Evolutionary conservation across 1,284 basidiomycete species (phyloP).

Genomic region (Cryptococcus hybrid): DNA sequence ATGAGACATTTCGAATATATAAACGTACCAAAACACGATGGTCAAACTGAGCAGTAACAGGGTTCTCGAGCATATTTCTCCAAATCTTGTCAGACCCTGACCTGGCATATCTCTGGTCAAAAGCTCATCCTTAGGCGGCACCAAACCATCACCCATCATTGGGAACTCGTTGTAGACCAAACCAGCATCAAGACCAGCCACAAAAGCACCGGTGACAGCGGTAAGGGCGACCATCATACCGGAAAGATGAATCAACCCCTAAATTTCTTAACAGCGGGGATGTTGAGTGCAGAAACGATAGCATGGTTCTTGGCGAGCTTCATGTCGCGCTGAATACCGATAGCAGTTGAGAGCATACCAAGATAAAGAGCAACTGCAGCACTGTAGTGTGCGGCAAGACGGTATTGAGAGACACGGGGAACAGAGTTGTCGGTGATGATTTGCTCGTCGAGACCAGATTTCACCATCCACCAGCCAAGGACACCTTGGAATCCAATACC

Average conservation of each 20-base stretch:
- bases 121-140: slow-evolving; percentile 81
- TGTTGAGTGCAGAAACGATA: slow-evolving; percentile 53
- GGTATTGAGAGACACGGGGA: slow-evolving; percentile 94
- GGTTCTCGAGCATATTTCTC: slow-evolving; percentile 95
- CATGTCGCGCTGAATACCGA: slow-evolving; percentile 77
- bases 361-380: slow-evolving; percentile 87
- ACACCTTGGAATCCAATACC: slow-evolving; percentile 85
- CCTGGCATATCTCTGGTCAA: slow-evolving; percentile 74
- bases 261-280: slow-evolving; percentile 62
- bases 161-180: slow-evolving; percentile 98
- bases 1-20: slow-evolving; percentile 32
- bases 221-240: slow-evolving; percentile 82
- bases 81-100: slow-evolving; percentile 67
- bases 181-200: slow-evolving; percentile 96
- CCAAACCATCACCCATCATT: slow-evolving; percentile 84
- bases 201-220: slow-evolving; percentile 85
- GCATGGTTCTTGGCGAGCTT: slow-evolving; percentile 58
- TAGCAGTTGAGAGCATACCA: slow-evolving; percentile 83
- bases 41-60: slow-evolving; percentile 95
- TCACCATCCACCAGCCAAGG: slow-evolving; percentile 99
- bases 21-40: slow-evolving; percentile 76
- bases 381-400: slow-evolving; percentile 90
- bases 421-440: slow-evolving; percentile 76
- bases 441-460: slow-evolving; percentile 85
- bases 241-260: slow-evolving; percentile 61